Evolutionary conservation across 208 protist genomes (phyloP).

Genomic region (Crithidia sp.): DNA sequence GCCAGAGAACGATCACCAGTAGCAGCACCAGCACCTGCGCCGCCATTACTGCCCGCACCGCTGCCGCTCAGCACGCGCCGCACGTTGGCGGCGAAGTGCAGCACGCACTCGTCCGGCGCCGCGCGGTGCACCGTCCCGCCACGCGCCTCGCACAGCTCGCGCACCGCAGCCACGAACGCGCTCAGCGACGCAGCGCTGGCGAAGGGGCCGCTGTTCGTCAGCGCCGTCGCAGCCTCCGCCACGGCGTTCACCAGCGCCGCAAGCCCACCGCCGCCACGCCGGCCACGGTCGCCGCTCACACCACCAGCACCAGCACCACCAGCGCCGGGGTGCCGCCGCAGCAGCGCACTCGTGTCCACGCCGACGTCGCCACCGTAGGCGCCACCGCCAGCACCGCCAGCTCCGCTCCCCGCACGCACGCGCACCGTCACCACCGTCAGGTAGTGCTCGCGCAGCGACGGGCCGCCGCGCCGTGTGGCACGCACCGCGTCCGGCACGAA

Average conservation of each 20-base stretch:
- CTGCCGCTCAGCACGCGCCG: not conserved
- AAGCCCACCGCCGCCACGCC: not conserved
- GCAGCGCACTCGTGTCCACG: constrained; percentile 1
- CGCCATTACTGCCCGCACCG: not conserved
- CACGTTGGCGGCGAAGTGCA: constrained; percentile 26
- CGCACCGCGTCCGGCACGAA: constrained; percentile 21
- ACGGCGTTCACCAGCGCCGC: constrained; percentile 4
- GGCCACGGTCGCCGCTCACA: not conserved
- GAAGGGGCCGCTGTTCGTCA: constrained; percentile 25
- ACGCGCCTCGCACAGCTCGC: constrained; percentile 22
- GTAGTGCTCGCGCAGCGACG: constrained; percentile 4
- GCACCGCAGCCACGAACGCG: constrained; percentile 27
- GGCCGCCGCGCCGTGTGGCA: not conserved
- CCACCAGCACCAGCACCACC: too few relatives aligned
- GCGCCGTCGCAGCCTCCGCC: constrained; percentile 8
- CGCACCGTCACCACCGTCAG: constrained; percentile 13
- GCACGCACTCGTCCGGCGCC: constrained; percentile 28
- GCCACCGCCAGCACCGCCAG: not conserved
- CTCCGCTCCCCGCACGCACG: constrained; percentile 2
- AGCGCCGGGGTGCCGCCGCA: not conserved
- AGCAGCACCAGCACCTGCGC: too few relatives aligned
- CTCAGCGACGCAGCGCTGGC: constrained; percentile 16
- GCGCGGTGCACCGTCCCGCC: constrained; percentile 21
- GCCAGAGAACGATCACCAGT: too few relatives aligned
- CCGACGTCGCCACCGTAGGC: not conserved